These are phyloP conservation scores for Lanzia echinophila DNA, from an alignment of 2,329 filamentous ascomycete genomes.

Conservation along the genomic window DNA sequence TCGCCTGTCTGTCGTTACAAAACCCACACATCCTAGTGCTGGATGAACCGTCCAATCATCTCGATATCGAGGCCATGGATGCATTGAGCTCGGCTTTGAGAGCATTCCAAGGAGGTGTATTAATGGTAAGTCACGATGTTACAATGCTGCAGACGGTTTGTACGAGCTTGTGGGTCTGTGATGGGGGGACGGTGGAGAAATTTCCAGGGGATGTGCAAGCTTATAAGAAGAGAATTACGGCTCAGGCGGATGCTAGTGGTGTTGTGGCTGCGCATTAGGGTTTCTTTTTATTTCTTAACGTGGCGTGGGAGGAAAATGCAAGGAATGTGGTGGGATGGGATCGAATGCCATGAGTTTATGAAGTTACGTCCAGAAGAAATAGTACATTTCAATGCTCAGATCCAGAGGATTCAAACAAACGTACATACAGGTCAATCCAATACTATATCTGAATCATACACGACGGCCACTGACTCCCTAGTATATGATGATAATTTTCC, in stretches of 20 bases:
- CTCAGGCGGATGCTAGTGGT: constrained; percentile 81
- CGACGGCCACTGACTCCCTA: too few species aligned
- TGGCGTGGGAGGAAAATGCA: too few species aligned
- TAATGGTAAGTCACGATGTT: constrained; percentile 99
- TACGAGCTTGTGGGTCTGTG: constrained; percentile 92
- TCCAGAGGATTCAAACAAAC: too few species aligned
- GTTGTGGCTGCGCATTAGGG: constrained; percentile 46
- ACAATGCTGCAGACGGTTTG: constrained; percentile 98
- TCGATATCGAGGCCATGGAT: constrained; percentile 98
- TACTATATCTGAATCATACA: too few species aligned
- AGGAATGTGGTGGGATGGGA: too few species aligned
- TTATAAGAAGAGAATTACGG: constrained; percentile 94
- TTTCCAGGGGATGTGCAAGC: constrained; percentile 92
- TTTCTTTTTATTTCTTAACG: too few species aligned
- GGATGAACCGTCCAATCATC: constrained; percentile 96
- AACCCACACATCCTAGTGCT: constrained; percentile 97
- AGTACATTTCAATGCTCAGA: too few species aligned
- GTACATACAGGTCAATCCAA: too few species aligned
- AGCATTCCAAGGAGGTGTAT: constrained; percentile 85
- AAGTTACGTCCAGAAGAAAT: too few species aligned
- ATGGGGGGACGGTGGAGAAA: constrained; percentile 88
- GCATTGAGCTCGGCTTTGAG: constrained; percentile 77
- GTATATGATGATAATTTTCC: too few species aligned
- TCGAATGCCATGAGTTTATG: too few species aligned
- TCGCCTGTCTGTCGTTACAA: constrained; percentile 87